phyloP scores from a whole-genome alignment of 1,139 yeast species.

The Candida neerlandica region DNA sequence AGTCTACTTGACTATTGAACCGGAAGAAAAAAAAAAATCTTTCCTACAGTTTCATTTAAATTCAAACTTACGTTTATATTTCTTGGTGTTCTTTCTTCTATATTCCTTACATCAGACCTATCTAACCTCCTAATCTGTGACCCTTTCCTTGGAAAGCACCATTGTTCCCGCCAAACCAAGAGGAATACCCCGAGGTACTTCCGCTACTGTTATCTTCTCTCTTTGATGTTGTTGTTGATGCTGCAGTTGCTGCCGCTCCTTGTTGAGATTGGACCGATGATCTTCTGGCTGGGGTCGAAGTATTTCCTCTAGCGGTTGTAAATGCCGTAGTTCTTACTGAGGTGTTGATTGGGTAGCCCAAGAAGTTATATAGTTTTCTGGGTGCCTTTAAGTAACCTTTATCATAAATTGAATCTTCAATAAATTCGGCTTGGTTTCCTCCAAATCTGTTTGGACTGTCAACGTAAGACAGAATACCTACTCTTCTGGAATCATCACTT shows the following conservation, averaged over 20 bases:
- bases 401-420: conserved; percentile 42
- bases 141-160: conserved; percentile 37
- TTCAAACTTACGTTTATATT: background rate
- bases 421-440: conserved; percentile 21
- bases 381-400: conserved; percentile 50
- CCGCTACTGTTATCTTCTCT: conserved; percentile 3
- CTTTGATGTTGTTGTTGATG: background rate
- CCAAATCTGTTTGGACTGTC: conserved; percentile 2
- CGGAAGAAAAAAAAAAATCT: no score
- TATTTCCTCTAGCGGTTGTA: conserved; percentile 4
- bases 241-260: background rate
- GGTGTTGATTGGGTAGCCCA: conserved; percentile 33
- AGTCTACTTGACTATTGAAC: no score
- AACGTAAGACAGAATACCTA: conserved; percentile 28
- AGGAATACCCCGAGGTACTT: conserved; percentile 14
- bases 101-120: background rate
- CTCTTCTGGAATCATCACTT: conserved; percentile 29
- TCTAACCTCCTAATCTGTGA: conserved; percentile 33
- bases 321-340: conserved; percentile 37
- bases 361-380: conserved; percentile 32
- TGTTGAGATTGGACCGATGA: background rate
- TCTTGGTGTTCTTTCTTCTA: no score
- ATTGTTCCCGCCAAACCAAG: conserved; percentile 22
- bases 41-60: no score
- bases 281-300: background rate